A percentile compares a stretch with the other conserved stretches of the same genome.
Evolutionary conservation across 805 yeast species (phyloP).

Genomic region (Yarrowia keelungensis): DNA sequence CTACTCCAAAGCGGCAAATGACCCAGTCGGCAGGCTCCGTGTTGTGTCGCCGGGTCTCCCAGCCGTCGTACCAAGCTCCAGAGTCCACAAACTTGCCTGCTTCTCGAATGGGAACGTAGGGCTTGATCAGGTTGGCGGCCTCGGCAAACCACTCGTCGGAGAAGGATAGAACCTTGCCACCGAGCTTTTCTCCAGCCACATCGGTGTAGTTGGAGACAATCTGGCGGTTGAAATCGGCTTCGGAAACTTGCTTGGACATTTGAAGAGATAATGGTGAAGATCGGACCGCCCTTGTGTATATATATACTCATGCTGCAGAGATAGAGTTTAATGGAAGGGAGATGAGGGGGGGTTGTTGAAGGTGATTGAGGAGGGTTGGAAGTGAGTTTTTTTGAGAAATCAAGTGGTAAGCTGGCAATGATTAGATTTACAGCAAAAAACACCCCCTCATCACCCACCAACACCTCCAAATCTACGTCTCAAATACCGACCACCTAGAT

Average conservation of each 20-base stretch:
- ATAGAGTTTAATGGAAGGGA: neutral
- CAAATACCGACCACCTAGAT: neutral
- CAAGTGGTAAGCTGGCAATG: neutral
- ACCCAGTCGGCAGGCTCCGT: slow-evolving; percentile 87
- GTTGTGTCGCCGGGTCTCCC: slow-evolving; percentile 98
- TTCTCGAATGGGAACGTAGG: slow-evolving; percentile 80
- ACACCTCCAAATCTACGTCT: neutral
- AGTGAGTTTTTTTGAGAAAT: neutral
- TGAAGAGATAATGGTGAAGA: neutral
- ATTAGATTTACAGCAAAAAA: neutral
- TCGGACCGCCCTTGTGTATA: neutral
- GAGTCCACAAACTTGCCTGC: slow-evolving; percentile 77
- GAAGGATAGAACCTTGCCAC: slow-evolving; percentile 71
- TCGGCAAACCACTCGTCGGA: slow-evolving; percentile 97
- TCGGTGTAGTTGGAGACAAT: slow-evolving; percentile 53
- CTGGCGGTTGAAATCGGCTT: slow-evolving; percentile 5
- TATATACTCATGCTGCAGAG: neutral
- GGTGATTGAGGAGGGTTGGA: too few relatives aligned
- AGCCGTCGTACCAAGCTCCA: slow-evolving; percentile 99
- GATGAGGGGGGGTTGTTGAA: too few relatives aligned
- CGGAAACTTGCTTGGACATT: slow-evolving; percentile 21
- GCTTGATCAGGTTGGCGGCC: slow-evolving; percentile 84
- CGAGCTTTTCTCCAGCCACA: slow-evolving; percentile 83
- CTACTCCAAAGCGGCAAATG: slow-evolving; percentile 79
- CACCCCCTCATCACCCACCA: neutral